Base-by-base conservation (phyloP, 257 asterid species). In the Lycium barbarum region DNA sequence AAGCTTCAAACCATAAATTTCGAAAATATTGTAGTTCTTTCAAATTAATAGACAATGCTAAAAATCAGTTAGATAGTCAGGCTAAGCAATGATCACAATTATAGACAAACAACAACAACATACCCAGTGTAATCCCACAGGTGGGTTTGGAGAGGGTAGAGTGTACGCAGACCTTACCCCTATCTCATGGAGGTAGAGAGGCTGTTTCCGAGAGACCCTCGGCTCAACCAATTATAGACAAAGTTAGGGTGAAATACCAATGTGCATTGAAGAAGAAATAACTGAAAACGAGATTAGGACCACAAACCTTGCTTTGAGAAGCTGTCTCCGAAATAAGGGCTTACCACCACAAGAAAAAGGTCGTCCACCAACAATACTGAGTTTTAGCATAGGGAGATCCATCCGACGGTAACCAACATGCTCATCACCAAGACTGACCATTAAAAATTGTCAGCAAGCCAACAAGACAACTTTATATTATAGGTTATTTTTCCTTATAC, bases 301-400 rank as follows among this genome's bases (percentile, higher is more conserved):
- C 74, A 81, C 78, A 61, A 63, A 96, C 99, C 98, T 92, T 81
- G 95, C 94, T 85, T 36, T 83, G 78, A 96, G 95, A 87, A 96
- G 99, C 87, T 87, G 89, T 79, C 89, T 92, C 66, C 92, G 91
- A 66, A 65, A 93, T 49, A 96, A 17, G 5, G 84, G 84, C 70
- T 73, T 83, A 65, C 98, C 99, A 9, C 99, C 99, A 90, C 94
- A 88, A 80, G 99, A 96, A 88, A 96, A 96, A 38, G 99, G 99
- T 45, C 99, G 92, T 80, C 99, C 99, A 83, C 98, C 99, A 88
- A 94, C 96, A 86, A 96, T 63, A 76, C 98, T 96, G 88, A 93
- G 85, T 84, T 93, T 96, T 84, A 90, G 79, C 53, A 83, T 85
- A 45, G 97, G 95, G 82, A 92, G 90, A 87, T 94, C 95, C 86